Conservation (phyloP, 139 green algal species). For the Tetraselmis chui region DNA sequence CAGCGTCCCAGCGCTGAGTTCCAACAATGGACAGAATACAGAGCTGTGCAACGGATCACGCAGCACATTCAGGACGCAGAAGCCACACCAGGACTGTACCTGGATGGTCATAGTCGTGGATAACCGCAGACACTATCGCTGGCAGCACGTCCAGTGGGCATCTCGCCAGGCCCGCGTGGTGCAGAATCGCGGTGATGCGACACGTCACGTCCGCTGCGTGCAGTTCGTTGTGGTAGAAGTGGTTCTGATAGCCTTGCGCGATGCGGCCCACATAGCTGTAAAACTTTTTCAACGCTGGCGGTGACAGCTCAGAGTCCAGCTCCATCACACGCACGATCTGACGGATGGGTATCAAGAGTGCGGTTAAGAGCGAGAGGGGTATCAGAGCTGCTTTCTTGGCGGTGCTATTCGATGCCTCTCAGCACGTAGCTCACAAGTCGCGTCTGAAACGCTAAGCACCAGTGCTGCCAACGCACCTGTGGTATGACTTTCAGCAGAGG, state of each 20-base stretch:
- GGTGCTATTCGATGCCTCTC: too few relatives aligned
- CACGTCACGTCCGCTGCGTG: neutral
- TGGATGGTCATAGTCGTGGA: slow-evolving; percentile 1
- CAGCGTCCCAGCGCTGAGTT: too few relatives aligned
- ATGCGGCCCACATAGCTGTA: neutral
- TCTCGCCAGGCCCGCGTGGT: neutral
- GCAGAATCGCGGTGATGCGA: neutral
- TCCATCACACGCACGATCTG: neutral
- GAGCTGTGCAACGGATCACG: too few relatives aligned
- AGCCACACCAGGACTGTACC: too few relatives aligned
- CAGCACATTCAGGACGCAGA: too few relatives aligned
- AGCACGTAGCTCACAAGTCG: too few relatives aligned
- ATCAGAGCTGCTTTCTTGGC: too few relatives aligned
- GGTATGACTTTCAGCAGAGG: neutral
- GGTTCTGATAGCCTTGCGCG: neutral
- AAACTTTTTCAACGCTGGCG: neutral
- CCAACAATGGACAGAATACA: too few relatives aligned
- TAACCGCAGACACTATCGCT: neutral
- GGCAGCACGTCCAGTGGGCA: neutral
- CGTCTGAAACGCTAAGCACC: too few relatives aligned
- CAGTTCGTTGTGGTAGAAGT: slow-evolving; percentile 4
- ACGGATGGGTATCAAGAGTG: too few relatives aligned
- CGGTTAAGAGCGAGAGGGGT: too few relatives aligned
- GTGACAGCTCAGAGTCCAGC: neutral
- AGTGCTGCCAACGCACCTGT: neutral